Base-by-base conservation (phyloP, 306 rosid species). In the Albizia julibrissin region DNA sequence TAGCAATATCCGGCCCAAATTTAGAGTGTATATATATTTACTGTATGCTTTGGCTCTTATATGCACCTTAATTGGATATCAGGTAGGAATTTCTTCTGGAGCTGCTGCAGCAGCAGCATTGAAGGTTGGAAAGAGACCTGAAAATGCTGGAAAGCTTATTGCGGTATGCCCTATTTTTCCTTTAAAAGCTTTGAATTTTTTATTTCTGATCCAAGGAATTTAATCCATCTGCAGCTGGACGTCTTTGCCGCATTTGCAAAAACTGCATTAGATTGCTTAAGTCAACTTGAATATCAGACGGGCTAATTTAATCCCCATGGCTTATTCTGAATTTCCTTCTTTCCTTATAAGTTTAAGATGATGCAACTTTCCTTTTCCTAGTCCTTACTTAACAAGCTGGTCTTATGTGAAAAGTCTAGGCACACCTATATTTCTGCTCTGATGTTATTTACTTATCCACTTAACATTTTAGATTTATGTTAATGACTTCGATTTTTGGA, bases 1-100 rank as follows among this genome's bases (percentile, higher is more conserved):
- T 59, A 11, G 47, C 19, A 79, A 59, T 61, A 62, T 81, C 77
- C 69, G 77, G 59, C 16, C 33, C 43, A 46, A 81, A 69, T 67
- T 65, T 69, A 81, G 54, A 62, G 70, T 67, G 74, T 58, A 5
- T 14, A 66, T 68, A 4, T 49, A 72, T 62, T 61, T 58, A 2
- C 65, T 76, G 69, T 75, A 33, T 79, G 40, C 65, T 78, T 83
- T 50, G 66, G 49, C 69, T 66, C 85, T 78, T 65, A 80, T 65
- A 33, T 83, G 54, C 46, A 77, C 77, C 78, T 83, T 84, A 59
- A 79, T 80, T 80, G 86, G 26, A 72, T 78, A 80, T 79, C 87
- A 95, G 99, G 99, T 93, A 71, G 99, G 99, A 33, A 93, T 95
- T 82, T 95, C 99, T 82, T 95, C 99, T 11, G 99, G 99, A 81